A percentile compares a stretch with the other conserved stretches of the same genome.
phyloP scores from a whole-genome alignment of 164 flowering plant genomes.

The Vitis rotundifolia region DNA sequence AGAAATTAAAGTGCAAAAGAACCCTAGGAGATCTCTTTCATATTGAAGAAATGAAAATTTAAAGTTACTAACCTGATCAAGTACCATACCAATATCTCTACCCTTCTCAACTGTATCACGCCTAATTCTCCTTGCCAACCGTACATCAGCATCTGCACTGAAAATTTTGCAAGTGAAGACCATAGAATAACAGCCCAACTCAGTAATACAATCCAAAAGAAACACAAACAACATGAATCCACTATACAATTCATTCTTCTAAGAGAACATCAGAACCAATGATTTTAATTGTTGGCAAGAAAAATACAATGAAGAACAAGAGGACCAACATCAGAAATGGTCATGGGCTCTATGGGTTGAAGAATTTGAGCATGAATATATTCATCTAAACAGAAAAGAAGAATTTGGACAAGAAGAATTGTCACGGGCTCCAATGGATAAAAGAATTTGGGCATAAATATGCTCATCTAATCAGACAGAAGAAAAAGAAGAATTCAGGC shows the following conservation, averaged over 20 bases:
- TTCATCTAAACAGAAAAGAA: too few species aligned
- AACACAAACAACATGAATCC: background rate
- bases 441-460: too few species aligned
- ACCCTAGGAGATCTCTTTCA: background rate
- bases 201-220: background rate
- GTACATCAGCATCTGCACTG: slow-evolving; percentile 91
- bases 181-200: slow-evolving; percentile 15
- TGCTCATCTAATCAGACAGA: too few species aligned
- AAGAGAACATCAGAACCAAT: background rate
- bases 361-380: too few species aligned
- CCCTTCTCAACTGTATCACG: slow-evolving; percentile 81
- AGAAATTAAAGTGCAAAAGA: background rate
- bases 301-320: too few species aligned
- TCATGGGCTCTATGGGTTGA: too few species aligned
- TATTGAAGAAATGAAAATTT: background rate
- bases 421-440: too few species aligned
- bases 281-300: background rate
- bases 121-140: slow-evolving; percentile 80
- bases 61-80: slow-evolving; percentile 61
- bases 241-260: background rate
- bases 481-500: too few species aligned
- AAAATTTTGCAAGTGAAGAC: slow-evolving; percentile 38
- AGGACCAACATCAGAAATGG: too few species aligned
- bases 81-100: slow-evolving; percentile 62
- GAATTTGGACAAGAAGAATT: too few species aligned